Evolutionary conservation across 345 rosid species (phyloP), one percentile per base, ranked within the genome.

Genomic region (Gossypium arboreum): DNA sequence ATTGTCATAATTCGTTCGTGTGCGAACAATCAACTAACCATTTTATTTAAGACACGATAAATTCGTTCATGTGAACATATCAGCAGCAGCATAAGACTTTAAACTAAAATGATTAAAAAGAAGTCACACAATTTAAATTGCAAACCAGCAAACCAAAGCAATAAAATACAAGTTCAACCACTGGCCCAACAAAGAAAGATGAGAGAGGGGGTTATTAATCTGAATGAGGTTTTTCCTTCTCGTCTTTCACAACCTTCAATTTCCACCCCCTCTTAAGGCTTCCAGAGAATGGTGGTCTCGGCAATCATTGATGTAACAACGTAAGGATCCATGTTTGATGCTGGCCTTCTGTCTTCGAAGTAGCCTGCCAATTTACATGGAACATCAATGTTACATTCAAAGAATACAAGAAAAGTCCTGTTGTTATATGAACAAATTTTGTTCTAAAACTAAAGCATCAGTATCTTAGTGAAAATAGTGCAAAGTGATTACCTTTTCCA

Each of bases 291-390:
- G 79, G 97, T 91, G 71, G 89, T 83, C 78, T 93, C 92, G 12
- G 98, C 94, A 18, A 93, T 86, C 98, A 91, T 88, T 60, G 94
- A 90, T 7, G 97, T 87, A 15, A 93, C 97, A 7, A 87, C 84
- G 76, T 93, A 91, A 0, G 98, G 98, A 82, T 93, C 97, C 98
- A 93, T 93, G 88, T 93, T 93, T 0, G 94, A 93, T 18, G 97
- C 88, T 9, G 97, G 98, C 86, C 98, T 87, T 69, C 98, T 88
- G 72, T 93, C 98, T 78, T 93, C 97, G 27, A 93, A 91, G 82
- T 91, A 93, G 9, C 97, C 91, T 87, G 81, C 1, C 34, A 54
- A 54, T 20, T 27, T 12, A 59, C 39, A 2, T 4, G 16, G 16
- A 52, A 4, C 47, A 9, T 15, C 27, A 51, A 10, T 27, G 16